Conservation (phyloP, 2,329 filamentous ascomycete species). For the Cytospora schulzeri region DNA sequence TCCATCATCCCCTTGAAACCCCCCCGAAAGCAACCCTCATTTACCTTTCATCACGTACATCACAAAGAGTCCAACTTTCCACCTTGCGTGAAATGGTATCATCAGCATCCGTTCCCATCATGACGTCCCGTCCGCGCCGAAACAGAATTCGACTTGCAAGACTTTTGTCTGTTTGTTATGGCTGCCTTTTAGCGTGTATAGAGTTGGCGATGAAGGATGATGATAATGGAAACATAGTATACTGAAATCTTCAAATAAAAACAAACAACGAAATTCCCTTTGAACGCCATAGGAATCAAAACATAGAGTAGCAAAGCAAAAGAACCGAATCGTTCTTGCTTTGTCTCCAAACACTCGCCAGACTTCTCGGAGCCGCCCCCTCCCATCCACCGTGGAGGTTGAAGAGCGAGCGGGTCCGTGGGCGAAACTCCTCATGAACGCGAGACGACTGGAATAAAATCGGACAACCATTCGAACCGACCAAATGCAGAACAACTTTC, state of each 20-base stretch:
- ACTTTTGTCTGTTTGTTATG: conserved; percentile 21
- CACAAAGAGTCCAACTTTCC: conserved; percentile 14
- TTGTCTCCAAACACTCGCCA: conserved; percentile 5
- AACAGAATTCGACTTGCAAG: conserved; percentile 7
- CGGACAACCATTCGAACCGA: conserved; percentile 43
- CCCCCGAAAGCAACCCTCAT: conserved; percentile 10
- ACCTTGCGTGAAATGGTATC: conserved; percentile 25
- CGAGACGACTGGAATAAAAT: conserved; percentile 36
- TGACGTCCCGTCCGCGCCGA: conserved; percentile 1
- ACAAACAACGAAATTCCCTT: conserved; percentile 15
- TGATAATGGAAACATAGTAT: conserved; percentile 19
- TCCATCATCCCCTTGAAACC: too few species aligned
- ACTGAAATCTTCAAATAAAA: conserved; percentile 23
- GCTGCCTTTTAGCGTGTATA: conserved; percentile 23
- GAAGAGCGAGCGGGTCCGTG: conserved; percentile 18
- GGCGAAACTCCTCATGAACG: conserved; percentile 31
- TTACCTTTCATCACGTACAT: conserved; percentile 17
- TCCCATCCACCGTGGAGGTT: not conserved
- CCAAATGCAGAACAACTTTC: conserved; percentile 50
- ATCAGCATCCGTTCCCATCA: conserved; percentile 14
- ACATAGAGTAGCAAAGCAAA: conserved; percentile 11
- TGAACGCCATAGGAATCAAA: conserved; percentile 16
- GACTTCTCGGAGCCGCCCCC: not conserved
- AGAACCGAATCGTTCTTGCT: conserved; percentile 1
- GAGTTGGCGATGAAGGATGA: conserved; percentile 7